Base-by-base conservation (phyloP, 257 asterid species). In the Leptodermis oblonga region DNA sequence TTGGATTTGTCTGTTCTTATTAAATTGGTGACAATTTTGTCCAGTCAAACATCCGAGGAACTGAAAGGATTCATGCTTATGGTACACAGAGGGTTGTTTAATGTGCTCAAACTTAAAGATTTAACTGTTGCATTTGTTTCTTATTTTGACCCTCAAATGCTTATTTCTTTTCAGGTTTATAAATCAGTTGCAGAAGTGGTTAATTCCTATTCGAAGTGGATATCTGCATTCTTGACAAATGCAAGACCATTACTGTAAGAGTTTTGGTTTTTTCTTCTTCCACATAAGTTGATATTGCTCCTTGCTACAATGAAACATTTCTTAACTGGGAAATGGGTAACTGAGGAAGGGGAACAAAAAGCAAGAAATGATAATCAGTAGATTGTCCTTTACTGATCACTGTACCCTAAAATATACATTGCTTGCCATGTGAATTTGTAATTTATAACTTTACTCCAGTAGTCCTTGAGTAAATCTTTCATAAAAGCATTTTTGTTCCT, bases 151-250 rank as follows among this genome's bases (percentile, higher is more conserved):
- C 55, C 63, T 69, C 62, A 54, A 26, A 69, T 81, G 67, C 61
- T 70, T 65, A 53, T 68, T 65, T 68, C 7, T 74, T 68, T 20
- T 72, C 79, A 92, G 97, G 93, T 83, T 67, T 89, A 82, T 82
- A 92, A 85, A 82, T 80, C 96, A 56, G 90, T 85, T 71, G 95
- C 95, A 48, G 93, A 89, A 78, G 87, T 87, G 64, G 73, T 89
- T 79, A 94, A 91, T 66, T 92, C 96, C 72, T 92, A 89, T 80
- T 88, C 93, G 54, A 87, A 82, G 78, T 84, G 90, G 90, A 83
- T 89, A 74, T 80, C 85, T n/a, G 75, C 82, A 77, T 77, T 82
- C 70, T 85, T 75, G 72, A 68, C 90, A 56, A 80, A 84, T 77
- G 70, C 78, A 64, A 87, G 86, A 81, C 84, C 82, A 20, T 72